Evolutionary conservation across 2,329 filamentous ascomycete genomes (phyloP), one percentile per base, ranked within the genome.

Genomic region (Fusarium annulatum): DNA sequence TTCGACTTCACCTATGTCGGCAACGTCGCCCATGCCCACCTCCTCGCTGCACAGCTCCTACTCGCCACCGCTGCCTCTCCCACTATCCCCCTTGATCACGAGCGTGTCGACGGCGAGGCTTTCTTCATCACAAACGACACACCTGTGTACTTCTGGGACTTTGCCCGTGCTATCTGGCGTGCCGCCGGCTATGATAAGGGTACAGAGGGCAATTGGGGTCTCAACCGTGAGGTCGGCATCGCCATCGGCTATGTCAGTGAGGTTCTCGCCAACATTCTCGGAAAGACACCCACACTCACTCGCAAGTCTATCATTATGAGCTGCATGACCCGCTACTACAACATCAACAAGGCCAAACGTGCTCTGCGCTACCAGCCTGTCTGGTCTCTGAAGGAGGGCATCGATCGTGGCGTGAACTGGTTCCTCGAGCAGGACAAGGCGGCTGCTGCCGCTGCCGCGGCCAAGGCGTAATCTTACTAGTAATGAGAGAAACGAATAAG

Each of bases 121-220:
- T 96, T 98, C 85, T 91, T 97, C 84, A 90, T 98, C 79, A 96
- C 94, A 65, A 98, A 98, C 82, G 94, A 95, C 82, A 87, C 90
- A 76, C 96, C 96, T 9, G 87, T 97, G 26, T 96, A 96, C 81
- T 97, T 97, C 83, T 97, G 96, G 91, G 94, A 97, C 82, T 93
- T 97, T 80, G 90, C 93, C 67, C 88, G 94, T 45, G 90, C 91
- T 43, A 88, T 97, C 52, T 98, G 94, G 94, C 84, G 84, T 72
- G 87, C 86, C 46, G 88, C 88, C 16, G 90, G 90, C 41, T 85
- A 82, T 64, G 80, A 84, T 12, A 82, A 83, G 65, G 89, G 88
- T 26, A 87, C 85, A 9, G 85, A 86, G 56, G 83, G 86, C 73
- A 88, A 89, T 61, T 90, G 89, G 88, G 80, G 81, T 10, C 84